phyloP scores from a whole-genome alignment of 2,329 filamentous ascomycete species.

The Celoporthe dispersa region DNA sequence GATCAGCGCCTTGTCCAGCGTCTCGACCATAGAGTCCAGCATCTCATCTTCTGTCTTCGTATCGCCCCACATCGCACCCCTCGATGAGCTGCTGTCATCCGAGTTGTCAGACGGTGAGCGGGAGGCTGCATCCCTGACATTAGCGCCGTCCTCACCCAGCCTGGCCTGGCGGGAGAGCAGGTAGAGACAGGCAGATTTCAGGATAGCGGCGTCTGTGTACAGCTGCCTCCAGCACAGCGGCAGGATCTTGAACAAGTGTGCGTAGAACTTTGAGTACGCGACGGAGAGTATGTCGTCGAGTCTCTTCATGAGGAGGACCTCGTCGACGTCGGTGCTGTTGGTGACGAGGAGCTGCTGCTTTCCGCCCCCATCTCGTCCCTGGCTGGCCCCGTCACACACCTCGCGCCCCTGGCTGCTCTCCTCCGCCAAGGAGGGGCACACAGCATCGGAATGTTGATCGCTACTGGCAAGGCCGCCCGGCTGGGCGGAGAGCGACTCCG shows the following conservation, averaged over 20 bases:
- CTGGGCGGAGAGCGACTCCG: constrained; percentile 13
- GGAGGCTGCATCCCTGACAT: constrained; percentile 8
- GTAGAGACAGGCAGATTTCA: constrained; percentile 55
- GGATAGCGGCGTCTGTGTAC: constrained; percentile 72
- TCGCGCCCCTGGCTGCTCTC: constrained; percentile 8
- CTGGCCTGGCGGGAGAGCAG: constrained; percentile 29
- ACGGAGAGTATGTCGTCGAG: constrained; percentile 62
- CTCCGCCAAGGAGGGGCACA: neutral
- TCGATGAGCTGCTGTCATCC: constrained; percentile 5
- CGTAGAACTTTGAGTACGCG: constrained; percentile 70
- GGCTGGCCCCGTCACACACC: neutral
- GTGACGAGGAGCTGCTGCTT: constrained; percentile 7
- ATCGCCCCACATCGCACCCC: constrained; percentile 20
- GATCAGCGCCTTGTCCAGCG: constrained; percentile 78
- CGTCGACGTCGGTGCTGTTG: neutral
- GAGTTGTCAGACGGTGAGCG: neutral
- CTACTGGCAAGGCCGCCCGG: constrained; percentile 7
- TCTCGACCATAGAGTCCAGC: constrained; percentile 63
- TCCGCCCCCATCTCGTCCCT: neutral
- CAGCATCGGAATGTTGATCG: constrained; percentile 1
- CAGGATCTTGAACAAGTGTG: constrained; percentile 69
- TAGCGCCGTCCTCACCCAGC: neutral
- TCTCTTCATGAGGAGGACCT: constrained; percentile 41
- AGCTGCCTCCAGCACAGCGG: constrained; percentile 71
- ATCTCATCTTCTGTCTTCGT: constrained; percentile 20